Base-by-base conservation (phyloP, 345 rosid genomes). In the Excoecaria cochinchinensis region DNA sequence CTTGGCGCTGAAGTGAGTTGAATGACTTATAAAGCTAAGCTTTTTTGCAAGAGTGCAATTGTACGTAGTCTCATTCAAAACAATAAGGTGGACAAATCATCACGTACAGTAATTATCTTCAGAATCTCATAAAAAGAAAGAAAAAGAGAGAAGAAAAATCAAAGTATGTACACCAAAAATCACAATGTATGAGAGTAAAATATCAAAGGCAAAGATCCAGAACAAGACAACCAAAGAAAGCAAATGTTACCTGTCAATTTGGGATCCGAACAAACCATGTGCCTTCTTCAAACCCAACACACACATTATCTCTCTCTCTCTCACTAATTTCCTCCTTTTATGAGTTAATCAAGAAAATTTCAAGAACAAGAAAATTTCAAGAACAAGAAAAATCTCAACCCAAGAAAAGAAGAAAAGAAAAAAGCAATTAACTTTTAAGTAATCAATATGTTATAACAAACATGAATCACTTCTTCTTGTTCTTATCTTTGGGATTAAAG, bases 401-500 rank as follows among this genome's bases (percentile, higher is more conserved):
- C 71, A 68, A 8, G 44, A 22, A 68, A 12, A 8, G 63, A 46
- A n/a, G 22, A 14, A 44, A 71, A 60, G 19, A 13, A 31, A 31
- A 31, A 31, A 31, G 31, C 31, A 31, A 31, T 31, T 31, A 31
- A 31, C 31, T 31, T 31, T 31, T 46, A 55, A 31, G 6, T 38
- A 57, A 58, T 38, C 48, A n/a, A 61, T 9, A 59, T 25, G 48
- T 3, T 44, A 44, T 44, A n/a, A 48, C 21, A 39, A 5, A 68
- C 36, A 12, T 8, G 6, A 42, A 67, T 83, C 82, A 82, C 84
- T 85, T 87, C 85, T 81, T 88, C 84, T 82, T 88, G 79, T 75
- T 89, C 92, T 78, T 82, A 17, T 90, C 90, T 84, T 84, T 90
- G 58, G 85, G 83, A 79, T 77, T 85, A 82, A 82, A 87, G 85